These are phyloP conservation scores for Diaporthe ampelina DNA, from an alignment of 2,329 filamentous ascomycete genomes.

Conservation along the genomic window DNA sequence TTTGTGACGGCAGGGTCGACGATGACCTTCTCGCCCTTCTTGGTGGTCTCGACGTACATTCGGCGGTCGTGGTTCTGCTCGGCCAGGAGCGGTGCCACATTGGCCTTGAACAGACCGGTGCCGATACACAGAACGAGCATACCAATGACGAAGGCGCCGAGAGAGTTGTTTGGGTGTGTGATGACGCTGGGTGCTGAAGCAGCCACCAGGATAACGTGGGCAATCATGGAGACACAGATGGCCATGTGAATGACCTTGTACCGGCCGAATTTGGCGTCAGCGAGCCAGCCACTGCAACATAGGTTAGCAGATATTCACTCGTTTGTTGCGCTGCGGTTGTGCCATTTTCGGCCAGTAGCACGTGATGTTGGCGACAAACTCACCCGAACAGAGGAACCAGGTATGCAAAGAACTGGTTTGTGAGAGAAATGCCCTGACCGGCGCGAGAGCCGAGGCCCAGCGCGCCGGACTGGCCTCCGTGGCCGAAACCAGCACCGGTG, in stretches of 20 bases:
- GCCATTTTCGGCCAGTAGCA: background rate
- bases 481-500: constrained; percentile 62
- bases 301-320: background rate
- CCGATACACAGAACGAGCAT: constrained; percentile 69
- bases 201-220: constrained; percentile 75
- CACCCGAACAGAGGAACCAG: constrained; percentile 51
- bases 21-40: constrained; percentile 75
- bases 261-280: constrained; percentile 80
- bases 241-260: constrained; percentile 81
- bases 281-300: constrained; percentile 63
- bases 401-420: constrained; percentile 58
- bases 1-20: constrained; percentile 78
- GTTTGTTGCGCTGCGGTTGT: background rate
- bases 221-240: constrained; percentile 74
- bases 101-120: constrained; percentile 86
- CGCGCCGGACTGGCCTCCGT: constrained; percentile 61
- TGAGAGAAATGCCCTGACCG: constrained; percentile 61
- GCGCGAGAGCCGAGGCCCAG: constrained; percentile 71
- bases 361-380: constrained; percentile 48
- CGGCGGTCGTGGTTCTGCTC: constrained; percentile 76
- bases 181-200: constrained; percentile 76
- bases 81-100: constrained; percentile 79
- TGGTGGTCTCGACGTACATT: constrained; percentile 67
- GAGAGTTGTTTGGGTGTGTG: constrained; percentile 66
- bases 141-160: constrained; percentile 80